Evolutionary conservation across 176 grass and related monocot genomes (phyloP).

Genomic region (Miscanthus lutarioriparius): DNA sequence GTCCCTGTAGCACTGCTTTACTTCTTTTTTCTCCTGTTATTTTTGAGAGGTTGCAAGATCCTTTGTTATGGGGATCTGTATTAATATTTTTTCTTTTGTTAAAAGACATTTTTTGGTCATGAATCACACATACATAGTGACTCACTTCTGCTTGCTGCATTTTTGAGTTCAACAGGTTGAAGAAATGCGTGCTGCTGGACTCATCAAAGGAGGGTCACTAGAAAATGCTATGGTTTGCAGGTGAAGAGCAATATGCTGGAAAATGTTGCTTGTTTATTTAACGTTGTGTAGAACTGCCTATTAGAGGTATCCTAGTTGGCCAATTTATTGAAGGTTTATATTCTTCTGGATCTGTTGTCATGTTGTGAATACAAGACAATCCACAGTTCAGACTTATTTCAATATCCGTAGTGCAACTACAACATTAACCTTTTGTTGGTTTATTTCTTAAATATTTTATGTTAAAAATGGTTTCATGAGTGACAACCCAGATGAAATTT

Average conservation of each 20-base stretch:
- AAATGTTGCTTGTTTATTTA: conserved; percentile 5
- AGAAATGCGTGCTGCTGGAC: conserved; percentile 58
- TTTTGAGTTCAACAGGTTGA: conserved; percentile 54
- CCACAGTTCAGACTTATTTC: not conserved
- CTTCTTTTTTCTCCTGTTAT: not conserved
- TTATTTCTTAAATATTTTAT: conserved; percentile 13
- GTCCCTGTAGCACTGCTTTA: not conserved
- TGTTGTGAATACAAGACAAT: not conserved
- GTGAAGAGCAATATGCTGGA: conserved; percentile 36
- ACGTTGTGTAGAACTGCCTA: not conserved
- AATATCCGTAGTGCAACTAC: not conserved
- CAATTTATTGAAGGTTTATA: not conserved
- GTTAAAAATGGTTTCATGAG: conserved; percentile 4
- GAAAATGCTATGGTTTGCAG: conserved; percentile 98
- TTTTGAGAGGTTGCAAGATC: not conserved
- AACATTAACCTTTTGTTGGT: not conserved
- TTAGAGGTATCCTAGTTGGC: not conserved
- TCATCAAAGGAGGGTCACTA: conserved; percentile 89
- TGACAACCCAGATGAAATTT: not conserved
- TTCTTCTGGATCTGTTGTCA: not conserved
- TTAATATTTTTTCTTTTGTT: not conserved
- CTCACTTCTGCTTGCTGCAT: conserved; percentile 3
- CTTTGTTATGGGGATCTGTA: not conserved
- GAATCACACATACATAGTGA: not conserved
- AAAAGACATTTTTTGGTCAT: not conserved